Evolutionary conservation across 495 filamentous ascomycete genomes (phyloP).

Genomic region (Mycothermus thermophilus): DNA sequence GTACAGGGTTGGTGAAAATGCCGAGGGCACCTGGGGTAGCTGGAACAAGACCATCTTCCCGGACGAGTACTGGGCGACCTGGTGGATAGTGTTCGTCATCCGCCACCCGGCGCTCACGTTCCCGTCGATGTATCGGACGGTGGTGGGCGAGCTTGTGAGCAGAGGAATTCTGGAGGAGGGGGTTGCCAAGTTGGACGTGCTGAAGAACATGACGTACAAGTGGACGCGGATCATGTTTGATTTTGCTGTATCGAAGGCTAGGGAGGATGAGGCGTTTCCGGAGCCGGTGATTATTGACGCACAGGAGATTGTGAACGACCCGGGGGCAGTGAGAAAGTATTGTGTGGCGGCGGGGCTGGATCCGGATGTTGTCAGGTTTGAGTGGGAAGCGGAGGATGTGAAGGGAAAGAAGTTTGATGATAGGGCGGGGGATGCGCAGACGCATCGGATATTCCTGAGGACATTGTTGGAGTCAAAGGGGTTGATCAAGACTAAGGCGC

Average conservation of each 20-base stretch:
- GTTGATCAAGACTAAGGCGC: slow-evolving; percentile 3
- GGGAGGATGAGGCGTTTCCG: background rate
- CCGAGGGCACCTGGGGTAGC: background rate
- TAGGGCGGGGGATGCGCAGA: background rate
- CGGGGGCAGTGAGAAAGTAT: background rate
- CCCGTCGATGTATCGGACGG: slow-evolving; percentile 5
- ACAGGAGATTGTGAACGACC: slow-evolving; percentile 1
- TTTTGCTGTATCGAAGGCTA: too few relatives aligned
- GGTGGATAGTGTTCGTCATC: slow-evolving; percentile 3
- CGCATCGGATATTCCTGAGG: background rate
- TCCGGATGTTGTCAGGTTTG: background rate
- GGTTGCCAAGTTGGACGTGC: background rate
- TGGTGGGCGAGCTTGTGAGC: background rate
- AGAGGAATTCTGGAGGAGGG: background rate
- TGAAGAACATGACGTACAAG: background rate
- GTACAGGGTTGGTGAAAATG: too few relatives aligned
- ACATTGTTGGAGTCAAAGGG: background rate
- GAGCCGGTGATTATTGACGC: slow-evolving; percentile 2
- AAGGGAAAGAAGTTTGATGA: background rate
- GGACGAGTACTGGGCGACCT: slow-evolving; percentile 2
- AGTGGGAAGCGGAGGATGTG: background rate
- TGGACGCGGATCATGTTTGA: background rate
- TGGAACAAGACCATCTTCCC: slow-evolving; percentile 2
- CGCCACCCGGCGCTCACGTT: slow-evolving; percentile 5
- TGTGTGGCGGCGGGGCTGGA: slow-evolving; percentile 1